phyloP scores from a whole-genome alignment of 192 early-diverging fungal genomes.

The Backusella westeae region DNA sequence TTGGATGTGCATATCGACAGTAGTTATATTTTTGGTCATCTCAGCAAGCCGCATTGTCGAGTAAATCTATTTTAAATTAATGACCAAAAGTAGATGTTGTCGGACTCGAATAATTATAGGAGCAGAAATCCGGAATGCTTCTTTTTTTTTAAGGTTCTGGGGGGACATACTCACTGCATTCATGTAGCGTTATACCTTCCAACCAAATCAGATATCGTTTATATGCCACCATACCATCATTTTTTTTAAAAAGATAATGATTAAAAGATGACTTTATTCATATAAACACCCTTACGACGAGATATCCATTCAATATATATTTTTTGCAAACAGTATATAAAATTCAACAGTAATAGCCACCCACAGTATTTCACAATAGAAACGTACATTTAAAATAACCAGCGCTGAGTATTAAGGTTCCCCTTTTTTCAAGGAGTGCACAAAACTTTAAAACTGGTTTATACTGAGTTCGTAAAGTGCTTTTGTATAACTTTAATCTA shows the following conservation, averaged over 20 bases:
- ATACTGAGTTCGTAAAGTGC: not conserved
- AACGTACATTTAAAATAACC: not conserved
- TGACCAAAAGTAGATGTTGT: not conserved
- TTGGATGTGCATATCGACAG: not conserved
- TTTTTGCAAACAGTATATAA: not conserved
- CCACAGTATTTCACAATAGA: not conserved
- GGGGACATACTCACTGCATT: not conserved
- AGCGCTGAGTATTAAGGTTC: not conserved
- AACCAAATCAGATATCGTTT: not conserved
- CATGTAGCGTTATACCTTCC: not conserved
- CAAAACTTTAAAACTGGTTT: not conserved
- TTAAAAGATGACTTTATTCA: not conserved
- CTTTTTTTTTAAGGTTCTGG: too few relatives aligned
- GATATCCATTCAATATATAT: too few relatives aligned
- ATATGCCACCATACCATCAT: not conserved
- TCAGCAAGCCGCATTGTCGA: not conserved
- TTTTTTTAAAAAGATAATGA: too few relatives aligned
- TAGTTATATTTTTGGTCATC: not conserved
- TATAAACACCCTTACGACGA: not conserved
- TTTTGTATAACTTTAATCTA: not conserved
- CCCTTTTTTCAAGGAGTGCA: not conserved
- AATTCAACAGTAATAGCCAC: not conserved
- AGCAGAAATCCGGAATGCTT: too few relatives aligned
- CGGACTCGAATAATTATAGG: not conserved
- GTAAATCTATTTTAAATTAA: not conserved